Evolutionary conservation across 768 basidiomycete species (phyloP).

Genomic region (Pleurotus tuber-regium): DNA sequence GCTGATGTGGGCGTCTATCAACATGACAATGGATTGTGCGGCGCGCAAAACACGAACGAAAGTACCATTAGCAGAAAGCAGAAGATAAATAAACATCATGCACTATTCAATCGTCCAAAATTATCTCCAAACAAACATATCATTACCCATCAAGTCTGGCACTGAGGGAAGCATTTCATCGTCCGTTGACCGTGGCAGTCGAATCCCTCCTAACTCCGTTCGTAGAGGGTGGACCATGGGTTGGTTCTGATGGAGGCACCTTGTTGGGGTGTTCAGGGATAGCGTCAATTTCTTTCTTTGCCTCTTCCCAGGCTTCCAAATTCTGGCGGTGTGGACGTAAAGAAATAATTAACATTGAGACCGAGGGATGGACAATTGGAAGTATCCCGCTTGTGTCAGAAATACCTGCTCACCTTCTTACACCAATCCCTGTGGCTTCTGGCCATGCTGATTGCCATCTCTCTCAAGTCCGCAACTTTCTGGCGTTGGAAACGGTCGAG

Average conservation of each 20-base stretch:
- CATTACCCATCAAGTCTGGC: constrained; percentile 2
- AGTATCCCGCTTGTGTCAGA: constrained; percentile 11
- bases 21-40: too few relatives aligned
- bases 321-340: constrained; percentile 54
- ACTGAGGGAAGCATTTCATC: constrained; percentile 22
- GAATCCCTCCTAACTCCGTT: constrained; percentile 59
- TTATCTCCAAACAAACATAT: constrained; percentile 13
- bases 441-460: constrained; percentile 91
- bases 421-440: constrained; percentile 95
- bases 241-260: constrained; percentile 38
- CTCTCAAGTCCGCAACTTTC: constrained; percentile 93
- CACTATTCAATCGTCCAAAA: constrained; percentile 10
- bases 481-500: constrained; percentile 97
- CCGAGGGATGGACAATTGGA: constrained; percentile 11
- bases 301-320: constrained; percentile 96
- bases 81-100: constrained; percentile 4
- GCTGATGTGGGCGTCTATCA: too few relatives aligned
- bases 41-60: background rate
- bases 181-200: constrained; percentile 68
- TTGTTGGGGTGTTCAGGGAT: constrained; percentile 91
- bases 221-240: constrained; percentile 26
- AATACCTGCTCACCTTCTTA: constrained; percentile 63
- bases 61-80: constrained; percentile 7
- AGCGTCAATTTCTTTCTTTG: constrained; percentile 85
- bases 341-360: constrained; percentile 8